A percentile compares a stretch with the other conserved stretches of the same genome.
Conservation (phyloP, 1,139 yeast species). For the Candida sp. region DNA sequence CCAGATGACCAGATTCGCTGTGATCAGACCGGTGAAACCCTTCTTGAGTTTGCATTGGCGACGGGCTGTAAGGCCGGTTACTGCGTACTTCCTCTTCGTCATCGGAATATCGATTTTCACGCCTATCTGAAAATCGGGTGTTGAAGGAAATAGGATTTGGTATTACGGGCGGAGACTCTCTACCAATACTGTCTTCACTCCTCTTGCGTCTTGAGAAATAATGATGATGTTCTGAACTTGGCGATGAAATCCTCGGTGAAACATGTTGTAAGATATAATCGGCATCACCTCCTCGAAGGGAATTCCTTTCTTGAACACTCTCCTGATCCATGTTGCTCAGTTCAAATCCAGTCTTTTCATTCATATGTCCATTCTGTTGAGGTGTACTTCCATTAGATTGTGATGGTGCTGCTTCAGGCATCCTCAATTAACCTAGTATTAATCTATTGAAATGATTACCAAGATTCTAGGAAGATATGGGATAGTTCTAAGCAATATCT, state of each 20-base stretch:
- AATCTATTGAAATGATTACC: no score
- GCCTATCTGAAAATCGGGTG: constrained; percentile 17
- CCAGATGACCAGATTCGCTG: not conserved
- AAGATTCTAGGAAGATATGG: no score
- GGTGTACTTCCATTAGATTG: not conserved
- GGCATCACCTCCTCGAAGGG: constrained; percentile 6
- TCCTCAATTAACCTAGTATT: not conserved
- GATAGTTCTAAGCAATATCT: no score
- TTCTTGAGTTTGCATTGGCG: constrained; percentile 2
- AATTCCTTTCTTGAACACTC: not conserved
- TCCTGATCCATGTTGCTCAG: not conserved
- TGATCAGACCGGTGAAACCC: constrained; percentile 5
- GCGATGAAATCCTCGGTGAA: constrained; percentile 7
- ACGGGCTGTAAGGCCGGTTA: constrained; percentile 7
- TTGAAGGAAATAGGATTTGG: constrained; percentile 28
- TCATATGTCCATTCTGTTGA: not conserved
- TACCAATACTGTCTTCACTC: constrained; percentile 6
- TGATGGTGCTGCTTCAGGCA: not conserved
- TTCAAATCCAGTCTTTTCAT: not conserved
- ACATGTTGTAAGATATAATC: constrained; percentile 13
- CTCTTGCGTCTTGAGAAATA: not conserved
- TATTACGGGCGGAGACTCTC: constrained; percentile 19
- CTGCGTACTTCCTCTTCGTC: constrained; percentile 23
- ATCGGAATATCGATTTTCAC: constrained; percentile 21
- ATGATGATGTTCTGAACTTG: constrained; percentile 4